Conservation (phyloP, 371 early-diverging fungal genomes). For the Blakeslea trispora region DNA sequence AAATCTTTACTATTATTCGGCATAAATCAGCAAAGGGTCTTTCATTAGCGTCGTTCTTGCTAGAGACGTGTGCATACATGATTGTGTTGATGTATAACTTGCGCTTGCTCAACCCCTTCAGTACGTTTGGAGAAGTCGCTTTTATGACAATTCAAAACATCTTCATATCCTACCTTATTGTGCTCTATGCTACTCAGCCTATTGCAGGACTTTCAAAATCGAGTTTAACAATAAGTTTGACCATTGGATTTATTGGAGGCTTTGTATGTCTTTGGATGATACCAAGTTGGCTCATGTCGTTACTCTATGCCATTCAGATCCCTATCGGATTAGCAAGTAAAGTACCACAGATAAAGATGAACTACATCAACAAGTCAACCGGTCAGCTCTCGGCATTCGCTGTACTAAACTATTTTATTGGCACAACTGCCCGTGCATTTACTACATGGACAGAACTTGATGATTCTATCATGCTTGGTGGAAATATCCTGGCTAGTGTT, state of each 20-base stretch:
- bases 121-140: conserved; percentile 89
- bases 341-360: conserved; percentile 86
- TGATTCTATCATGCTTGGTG: conserved; percentile 73
- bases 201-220: background rate
- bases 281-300: conserved; percentile 49
- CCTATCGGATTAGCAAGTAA: conserved; percentile 78
- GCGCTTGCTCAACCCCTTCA: conserved; percentile 82
- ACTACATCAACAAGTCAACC: conserved; percentile 74
- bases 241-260: conserved; percentile 1
- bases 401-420: conserved; percentile 80
- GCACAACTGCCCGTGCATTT: conserved; percentile 85
- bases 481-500: conserved; percentile 68
- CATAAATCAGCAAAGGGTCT: conserved; percentile 81
- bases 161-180: conserved; percentile 70
- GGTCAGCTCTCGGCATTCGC: conserved; percentile 93
- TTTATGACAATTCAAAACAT: conserved; percentile 79
- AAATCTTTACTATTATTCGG: conserved; percentile 86
- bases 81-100: conserved; percentile 86
- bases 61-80: conserved; percentile 82
- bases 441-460: conserved; percentile 91
- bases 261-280: conserved; percentile 24
- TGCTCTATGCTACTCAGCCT: conserved; percentile 38
- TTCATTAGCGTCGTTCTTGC: conserved; percentile 72
- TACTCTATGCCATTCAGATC: conserved; percentile 80
- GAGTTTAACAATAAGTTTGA: background rate